Evolutionary conservation across 2,329 filamentous ascomycete genomes (phyloP).

Genomic region (Claviceps monticola): DNA sequence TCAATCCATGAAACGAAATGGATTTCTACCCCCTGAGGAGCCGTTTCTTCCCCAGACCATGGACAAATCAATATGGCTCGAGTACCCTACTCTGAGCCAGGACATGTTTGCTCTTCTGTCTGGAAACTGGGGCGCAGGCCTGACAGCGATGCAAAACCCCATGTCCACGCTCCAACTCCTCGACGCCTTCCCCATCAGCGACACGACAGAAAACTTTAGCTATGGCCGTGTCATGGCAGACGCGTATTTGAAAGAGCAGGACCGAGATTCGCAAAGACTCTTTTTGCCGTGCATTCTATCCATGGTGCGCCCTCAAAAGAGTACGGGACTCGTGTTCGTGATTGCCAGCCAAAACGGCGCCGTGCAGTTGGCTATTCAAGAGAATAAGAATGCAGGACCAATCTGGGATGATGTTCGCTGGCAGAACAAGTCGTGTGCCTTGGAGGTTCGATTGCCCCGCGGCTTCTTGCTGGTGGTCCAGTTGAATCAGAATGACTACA

Average conservation of each 20-base stretch:
- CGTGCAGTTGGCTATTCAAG: constrained; percentile 60
- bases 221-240: constrained; percentile 68
- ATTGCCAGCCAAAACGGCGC: constrained; percentile 69
- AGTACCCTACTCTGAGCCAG: constrained; percentile 59
- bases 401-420: constrained; percentile 75
- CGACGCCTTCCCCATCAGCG: constrained; percentile 62
- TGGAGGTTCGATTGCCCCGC: constrained; percentile 59
- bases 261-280: constrained; percentile 52
- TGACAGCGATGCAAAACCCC: constrained; percentile 33
- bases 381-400: constrained; percentile 51
- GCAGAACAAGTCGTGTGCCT: constrained; percentile 51
- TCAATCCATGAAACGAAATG: constrained; percentile 73
- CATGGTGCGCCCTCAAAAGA: constrained; percentile 54
- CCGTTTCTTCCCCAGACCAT: constrained; percentile 61
- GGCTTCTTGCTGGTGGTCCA: constrained; percentile 61
- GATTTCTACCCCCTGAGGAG: constrained; percentile 58
- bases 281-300: constrained; percentile 64
- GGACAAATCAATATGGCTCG: constrained; percentile 69
- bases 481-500: constrained; percentile 64
- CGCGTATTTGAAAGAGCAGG: constrained; percentile 59
- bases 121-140: constrained; percentile 39
- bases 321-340: constrained; percentile 56
- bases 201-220: constrained; percentile 59
- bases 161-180: constrained; percentile 39
- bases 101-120: constrained; percentile 59